Evolutionary conservation across 768 basidiomycete species (phyloP).

Genomic region (Suillus alpinus): DNA sequence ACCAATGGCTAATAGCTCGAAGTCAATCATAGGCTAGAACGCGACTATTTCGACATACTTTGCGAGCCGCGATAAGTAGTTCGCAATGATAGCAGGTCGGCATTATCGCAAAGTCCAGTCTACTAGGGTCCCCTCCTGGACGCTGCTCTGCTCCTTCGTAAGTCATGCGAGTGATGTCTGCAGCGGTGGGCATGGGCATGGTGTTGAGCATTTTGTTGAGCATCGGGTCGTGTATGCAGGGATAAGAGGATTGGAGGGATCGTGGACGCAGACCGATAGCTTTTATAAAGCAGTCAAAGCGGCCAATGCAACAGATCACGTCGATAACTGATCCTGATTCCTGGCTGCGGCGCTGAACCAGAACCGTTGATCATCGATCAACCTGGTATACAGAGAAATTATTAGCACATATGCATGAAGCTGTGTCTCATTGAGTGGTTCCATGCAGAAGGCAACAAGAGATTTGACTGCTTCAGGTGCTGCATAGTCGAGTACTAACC

Average conservation of each 20-base stretch:
- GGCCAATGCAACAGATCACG: background rate
- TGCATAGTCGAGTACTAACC: background rate
- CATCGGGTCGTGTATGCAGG: conserved; percentile 11
- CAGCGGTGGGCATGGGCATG: conserved; percentile 19
- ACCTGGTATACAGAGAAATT: background rate
- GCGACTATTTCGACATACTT: conserved; percentile 13
- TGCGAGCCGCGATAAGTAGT: conserved; percentile 12
- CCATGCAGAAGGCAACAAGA: background rate
- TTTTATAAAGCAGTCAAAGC: background rate
- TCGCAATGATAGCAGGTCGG: conserved; percentile 24
- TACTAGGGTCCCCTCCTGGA: conserved; percentile 27
- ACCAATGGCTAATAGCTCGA: conserved; percentile 18
- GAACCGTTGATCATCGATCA: background rate
- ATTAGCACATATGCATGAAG: background rate
- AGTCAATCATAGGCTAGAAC: background rate
- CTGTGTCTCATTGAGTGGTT: background rate
- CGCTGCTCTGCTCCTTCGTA: conserved; percentile 25
- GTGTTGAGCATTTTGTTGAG: conserved; percentile 2
- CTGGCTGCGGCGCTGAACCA: background rate
- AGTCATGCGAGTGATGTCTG: conserved; percentile 24
- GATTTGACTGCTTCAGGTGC: background rate
- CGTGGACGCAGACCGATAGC: background rate
- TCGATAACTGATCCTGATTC: background rate
- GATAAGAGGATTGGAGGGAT: background rate
- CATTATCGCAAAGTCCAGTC: conserved; percentile 24